phyloP scores from a whole-genome alignment of 2,329 filamentous ascomycete species.

The Mycosphaerella sp. region DNA sequence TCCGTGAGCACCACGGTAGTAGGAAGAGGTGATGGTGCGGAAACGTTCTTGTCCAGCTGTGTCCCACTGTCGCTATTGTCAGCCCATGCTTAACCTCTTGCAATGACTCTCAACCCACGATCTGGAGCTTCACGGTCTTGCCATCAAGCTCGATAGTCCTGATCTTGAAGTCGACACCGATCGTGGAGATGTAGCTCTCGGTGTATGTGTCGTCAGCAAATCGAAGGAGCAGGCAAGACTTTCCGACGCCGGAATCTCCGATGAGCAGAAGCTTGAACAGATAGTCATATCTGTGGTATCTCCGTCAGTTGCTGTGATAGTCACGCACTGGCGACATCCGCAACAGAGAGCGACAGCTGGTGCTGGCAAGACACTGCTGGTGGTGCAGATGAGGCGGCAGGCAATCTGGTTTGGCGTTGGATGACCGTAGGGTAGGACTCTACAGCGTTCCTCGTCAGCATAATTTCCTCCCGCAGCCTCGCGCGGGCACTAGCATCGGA shows the following conservation, averaged over 20 bases:
- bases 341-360: background rate
- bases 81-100: slow-evolving; percentile 1
- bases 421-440: background rate
- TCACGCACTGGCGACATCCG: background rate
- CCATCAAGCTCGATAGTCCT: slow-evolving; percentile 98
- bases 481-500: slow-evolving; percentile 28
- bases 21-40: slow-evolving; percentile 98
- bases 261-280: slow-evolving; percentile 99
- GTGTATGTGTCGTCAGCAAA: slow-evolving; percentile 99
- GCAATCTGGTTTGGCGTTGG: background rate
- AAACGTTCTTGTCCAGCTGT: slow-evolving; percentile 98
- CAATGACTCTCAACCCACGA: slow-evolving; percentile 56
- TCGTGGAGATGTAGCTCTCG: slow-evolving; percentile 99
- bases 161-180: slow-evolving; percentile 99
- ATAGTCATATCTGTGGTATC: slow-evolving; percentile 84
- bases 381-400: background rate
- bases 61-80: slow-evolving; percentile 67
- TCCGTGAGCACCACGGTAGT: slow-evolving; percentile 97
- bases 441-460: slow-evolving; percentile 12
- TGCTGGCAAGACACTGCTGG: background rate
- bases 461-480: slow-evolving; percentile 5
- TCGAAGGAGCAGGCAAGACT: slow-evolving; percentile 95
- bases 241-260: slow-evolving; percentile 99
- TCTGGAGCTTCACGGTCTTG: slow-evolving; percentile 99
- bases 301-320: background rate